Evolutionary conservation across 2,329 filamentous ascomycete species (phyloP), one percentile per base, ranked within the genome.

Genomic region (Colletotrichum trifolii): DNA sequence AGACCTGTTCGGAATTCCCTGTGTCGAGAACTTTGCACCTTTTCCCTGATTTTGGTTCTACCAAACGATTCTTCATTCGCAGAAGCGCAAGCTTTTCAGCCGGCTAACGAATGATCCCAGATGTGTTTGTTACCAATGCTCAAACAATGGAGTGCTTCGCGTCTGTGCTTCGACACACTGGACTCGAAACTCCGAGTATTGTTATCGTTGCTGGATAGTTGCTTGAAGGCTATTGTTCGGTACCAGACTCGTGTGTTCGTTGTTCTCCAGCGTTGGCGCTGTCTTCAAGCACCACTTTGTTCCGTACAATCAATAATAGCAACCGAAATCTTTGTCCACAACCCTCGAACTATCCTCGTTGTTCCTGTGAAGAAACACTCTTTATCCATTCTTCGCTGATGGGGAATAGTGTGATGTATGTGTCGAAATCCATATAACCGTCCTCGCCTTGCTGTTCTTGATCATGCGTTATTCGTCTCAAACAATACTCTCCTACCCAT

Each of bases 1-100:
- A 74, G 73, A 75, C 74, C 73, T 76, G 73, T 75, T 75, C 74
- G 71, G 72, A 73, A 76, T 50, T 35, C 46, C 25, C 60, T 55
- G 67, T 75, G 73, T 74, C 69, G 74, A 76, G 69, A 69, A 70
- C 67, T 40, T 70, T 72, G 69, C 58, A 70, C 69, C 33, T 25
- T 66, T 70, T 56, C 68, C 50, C 64, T 71, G 70, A 67, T 48
- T 11, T 43, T 65, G 15, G 25, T 15, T 6, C 42, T 34, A 48
- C 33, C 50, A 43, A 36, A 25, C 12, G 33, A 11, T 9, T 10
- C 59, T 42, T 42, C 15, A 50, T 62, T 50, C 47, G 4, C 25
- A 25, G 48, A 48, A 47, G 4, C 5, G 36, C 13, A 55, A 35
- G 11, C 7, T 47, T 25, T 15, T 34, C 5, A 52, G 45, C 36